phyloP scores from a whole-genome alignment of 441 rosid species.

The Euphorbia celastroides region DNA sequence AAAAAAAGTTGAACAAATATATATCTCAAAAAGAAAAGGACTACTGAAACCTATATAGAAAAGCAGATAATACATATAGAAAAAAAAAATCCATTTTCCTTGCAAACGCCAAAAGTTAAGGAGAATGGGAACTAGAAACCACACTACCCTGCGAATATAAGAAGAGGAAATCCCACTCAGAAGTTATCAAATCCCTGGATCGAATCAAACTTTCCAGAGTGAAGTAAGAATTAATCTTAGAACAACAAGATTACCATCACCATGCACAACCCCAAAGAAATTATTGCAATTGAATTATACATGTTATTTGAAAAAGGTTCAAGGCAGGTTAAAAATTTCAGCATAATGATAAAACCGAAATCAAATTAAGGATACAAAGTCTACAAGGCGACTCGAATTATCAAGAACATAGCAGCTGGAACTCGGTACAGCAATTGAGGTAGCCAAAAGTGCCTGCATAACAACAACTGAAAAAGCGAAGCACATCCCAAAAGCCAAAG shows the following conservation, averaged over 20 bases:
- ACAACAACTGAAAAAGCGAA: slow-evolving; percentile 37
- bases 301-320: neutral
- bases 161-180: neutral
- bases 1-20: slow-evolving; percentile 21
- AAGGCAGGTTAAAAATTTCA: neutral
- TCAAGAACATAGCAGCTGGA: slow-evolving; percentile 80
- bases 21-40: neutral
- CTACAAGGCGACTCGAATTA: slow-evolving; percentile 82
- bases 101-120: neutral
- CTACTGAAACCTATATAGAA: neutral
- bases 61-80: neutral
- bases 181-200: neutral
- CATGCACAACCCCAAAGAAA: neutral
- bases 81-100: neutral
- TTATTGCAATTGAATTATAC: neutral
- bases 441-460: slow-evolving; percentile 28
- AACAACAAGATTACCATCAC: neutral
- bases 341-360: neutral
- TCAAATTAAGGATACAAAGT: slow-evolving; percentile 70
- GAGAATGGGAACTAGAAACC: neutral
- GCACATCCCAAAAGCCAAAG: neutral
- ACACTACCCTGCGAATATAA: neutral
- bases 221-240: neutral
- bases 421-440: slow-evolving; percentile 51
- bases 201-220: neutral